Base-by-base conservation (phyloP, 1,284 basidiomycete genomes). In the Pyrrhoderma lamaoense region DNA sequence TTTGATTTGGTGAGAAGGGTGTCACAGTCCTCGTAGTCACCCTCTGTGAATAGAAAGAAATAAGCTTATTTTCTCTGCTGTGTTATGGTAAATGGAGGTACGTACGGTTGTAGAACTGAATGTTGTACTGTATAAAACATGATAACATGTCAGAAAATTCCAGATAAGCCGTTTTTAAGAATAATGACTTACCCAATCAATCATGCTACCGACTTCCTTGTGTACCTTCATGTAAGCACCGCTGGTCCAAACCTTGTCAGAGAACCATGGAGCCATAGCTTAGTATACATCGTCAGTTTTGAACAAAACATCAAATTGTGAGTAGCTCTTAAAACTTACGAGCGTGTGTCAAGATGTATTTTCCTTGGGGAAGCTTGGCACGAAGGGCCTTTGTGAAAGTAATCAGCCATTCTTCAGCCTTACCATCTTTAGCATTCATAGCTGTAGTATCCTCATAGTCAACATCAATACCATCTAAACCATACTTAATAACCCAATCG, bases 321-420 rank as follows among this genome's bases (percentile, higher is more conserved):
- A 18, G 4, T 35, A 22, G n/a, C n/a, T n/a, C 39, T 13, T 5
- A 42, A 9, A 19, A 51, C 58, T 34, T 51, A 57, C 57, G 62
- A 27, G 62, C 62, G 42, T 62, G 61, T 11, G 59, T 61, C 37
- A 63, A 35, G 35, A 62, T 57, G 37, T 57, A 62, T 43, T 58
- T 27, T 13, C 47, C 50, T 39, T 36, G 54, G 43, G 62, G 62
- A 8, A 64, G 60, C 31, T 58, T 45, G 27, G 34, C 49, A 18
- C 62, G 57, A 14, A 63, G 60, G n/a, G 57, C 47, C 49, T 58
- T 54, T 4, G 61, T 63, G 54, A 63, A 63, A 11, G 57, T 53
- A 23, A 51, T 55, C 11, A 63, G 48, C 61, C 61, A 63, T 9
- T 52, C 50, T 58, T 59, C 51, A 40, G 59, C 47, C 37, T 45